Evolutionary conservation across 2,329 filamentous ascomycete genomes (phyloP).

Genomic region (Alternaria sp.): DNA sequence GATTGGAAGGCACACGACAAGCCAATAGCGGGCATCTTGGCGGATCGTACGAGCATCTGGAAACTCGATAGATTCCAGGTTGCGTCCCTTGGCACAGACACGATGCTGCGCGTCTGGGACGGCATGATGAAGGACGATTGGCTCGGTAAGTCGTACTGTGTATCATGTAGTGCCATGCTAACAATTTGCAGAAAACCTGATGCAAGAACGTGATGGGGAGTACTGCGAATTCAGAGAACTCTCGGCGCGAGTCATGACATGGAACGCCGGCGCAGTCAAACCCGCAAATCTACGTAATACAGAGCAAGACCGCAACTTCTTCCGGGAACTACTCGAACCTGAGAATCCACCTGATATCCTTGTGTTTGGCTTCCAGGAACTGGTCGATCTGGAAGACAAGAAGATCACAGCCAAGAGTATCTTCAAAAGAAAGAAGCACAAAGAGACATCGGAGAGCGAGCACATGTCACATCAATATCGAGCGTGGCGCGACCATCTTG

Average conservation of each 20-base stretch:
- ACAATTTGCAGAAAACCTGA: constrained; percentile 68
- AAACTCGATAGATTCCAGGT: constrained; percentile 84
- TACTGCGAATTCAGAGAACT: constrained; percentile 88
- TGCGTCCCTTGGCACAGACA: constrained; percentile 85
- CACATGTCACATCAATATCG: constrained; percentile 97
- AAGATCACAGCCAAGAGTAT: constrained; percentile 96
- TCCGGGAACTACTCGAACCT: constrained; percentile 78
- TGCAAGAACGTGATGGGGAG: constrained; percentile 81
- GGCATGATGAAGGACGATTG: constrained; percentile 92
- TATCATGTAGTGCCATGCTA: constrained; percentile 19
- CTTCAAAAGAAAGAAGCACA: constrained; percentile 77
- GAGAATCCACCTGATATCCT: constrained; percentile 85
- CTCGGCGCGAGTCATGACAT: constrained; percentile 82
- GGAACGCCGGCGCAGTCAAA: constrained; percentile 98
- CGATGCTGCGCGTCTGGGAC: constrained; percentile 85
- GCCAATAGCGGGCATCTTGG: constrained; percentile 76
- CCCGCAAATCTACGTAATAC: constrained; percentile 78
- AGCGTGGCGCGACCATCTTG: constrained; percentile 91
- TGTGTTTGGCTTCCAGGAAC: constrained; percentile 95
- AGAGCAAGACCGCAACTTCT: constrained; percentile 75
- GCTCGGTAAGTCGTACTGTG: constrained; percentile 63
- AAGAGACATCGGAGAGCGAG: constrained; percentile 83
- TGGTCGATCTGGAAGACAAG: constrained; percentile 98
- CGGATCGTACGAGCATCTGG: constrained; percentile 84
- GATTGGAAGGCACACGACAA: constrained; percentile 93